A percentile compares a stretch with the other conserved stretches of the same genome.
phyloP scores from a whole-genome alignment of 73 alveolate genomes.

The Tetrahymena elliotti region DNA sequence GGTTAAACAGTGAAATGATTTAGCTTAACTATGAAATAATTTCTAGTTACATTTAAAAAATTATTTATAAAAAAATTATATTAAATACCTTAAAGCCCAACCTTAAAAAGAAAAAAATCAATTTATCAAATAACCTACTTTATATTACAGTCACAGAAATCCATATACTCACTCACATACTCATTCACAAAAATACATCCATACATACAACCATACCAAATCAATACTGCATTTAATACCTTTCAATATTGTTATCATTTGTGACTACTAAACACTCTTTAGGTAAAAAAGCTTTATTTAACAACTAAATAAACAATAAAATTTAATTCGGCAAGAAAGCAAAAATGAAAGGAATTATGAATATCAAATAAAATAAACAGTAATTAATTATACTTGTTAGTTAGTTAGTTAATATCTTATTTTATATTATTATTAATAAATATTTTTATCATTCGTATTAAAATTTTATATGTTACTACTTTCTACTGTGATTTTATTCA shows the following conservation, averaged over 20 bases:
- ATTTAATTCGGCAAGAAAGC: neutral
- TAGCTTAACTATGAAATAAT: neutral
- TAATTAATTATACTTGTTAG: neutral
- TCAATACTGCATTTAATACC: neutral
- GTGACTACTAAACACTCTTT: neutral
- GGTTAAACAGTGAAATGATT: neutral
- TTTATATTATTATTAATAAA: too few species aligned
- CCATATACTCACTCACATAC: neutral
- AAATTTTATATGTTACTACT: neutral
- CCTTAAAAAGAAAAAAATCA: neutral
- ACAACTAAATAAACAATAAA: neutral
- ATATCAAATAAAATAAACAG: neutral
- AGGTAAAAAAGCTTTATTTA: neutral
- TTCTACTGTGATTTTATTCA: neutral
- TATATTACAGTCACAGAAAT: neutral
- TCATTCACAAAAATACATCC: too few species aligned
- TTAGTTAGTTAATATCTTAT: neutral
- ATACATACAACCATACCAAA: too few species aligned
- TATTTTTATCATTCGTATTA: neutral
- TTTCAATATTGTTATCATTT: neutral
- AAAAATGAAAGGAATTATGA: neutral
- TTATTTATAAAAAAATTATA: too few species aligned
- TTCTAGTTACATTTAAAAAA: neutral
- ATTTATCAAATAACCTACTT: neutral
- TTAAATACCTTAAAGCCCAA: neutral